Base-by-base conservation (phyloP, 2,329 filamentous ascomycete genomes). In the Cercospora zeae-maydis region DNA sequence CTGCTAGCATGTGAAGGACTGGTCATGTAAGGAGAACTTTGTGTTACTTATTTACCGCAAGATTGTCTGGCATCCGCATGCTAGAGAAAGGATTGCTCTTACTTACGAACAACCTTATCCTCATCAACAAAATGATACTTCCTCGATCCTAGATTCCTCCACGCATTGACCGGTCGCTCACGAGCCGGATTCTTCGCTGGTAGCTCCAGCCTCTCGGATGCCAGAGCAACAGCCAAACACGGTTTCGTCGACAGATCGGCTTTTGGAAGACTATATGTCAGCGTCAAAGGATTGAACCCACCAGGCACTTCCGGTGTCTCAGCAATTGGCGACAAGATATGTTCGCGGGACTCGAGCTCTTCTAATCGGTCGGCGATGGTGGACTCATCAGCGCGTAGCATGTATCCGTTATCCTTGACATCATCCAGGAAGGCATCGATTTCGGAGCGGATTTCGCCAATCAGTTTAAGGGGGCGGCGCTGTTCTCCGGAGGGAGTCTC, bases 281-380 rank as follows among this genome's bases (percentile, higher is more conserved):
- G 21, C 24, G 45, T 58, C 37, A 64, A 27, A 5, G 58, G 45
- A 49, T 49, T 47, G 36, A 52, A 64, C 0, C 58, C 62, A 3
- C 62, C 62, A 11, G 62, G 62, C 3, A 52, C 52, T 16, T 61
- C 62, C n/a, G 24, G 24, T 14, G 62, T 60, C 42, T 61, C 62
- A 21, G 45, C 42, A 9, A 63, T 58, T 1, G 62, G 62, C 1
- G 58, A 61, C 8, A 63, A 34, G 34, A 63, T 61, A 21, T 63
- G 62, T 30, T 63, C 62, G 36, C 27, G 21, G 19, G 16, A 19
- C 11, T 61, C 59, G 33, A 64, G 58, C 19, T 34, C 21, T 9
- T 37, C 19, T 13, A 64, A 21, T 11, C 62, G 58, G 14, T 21
- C 14, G 14, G 21, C 49, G 31, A 64, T 64, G 10, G 30, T 49